Evolutionary conservation across 768 basidiomycete species (phyloP).

Genomic region (Obba rivulosa): DNA sequence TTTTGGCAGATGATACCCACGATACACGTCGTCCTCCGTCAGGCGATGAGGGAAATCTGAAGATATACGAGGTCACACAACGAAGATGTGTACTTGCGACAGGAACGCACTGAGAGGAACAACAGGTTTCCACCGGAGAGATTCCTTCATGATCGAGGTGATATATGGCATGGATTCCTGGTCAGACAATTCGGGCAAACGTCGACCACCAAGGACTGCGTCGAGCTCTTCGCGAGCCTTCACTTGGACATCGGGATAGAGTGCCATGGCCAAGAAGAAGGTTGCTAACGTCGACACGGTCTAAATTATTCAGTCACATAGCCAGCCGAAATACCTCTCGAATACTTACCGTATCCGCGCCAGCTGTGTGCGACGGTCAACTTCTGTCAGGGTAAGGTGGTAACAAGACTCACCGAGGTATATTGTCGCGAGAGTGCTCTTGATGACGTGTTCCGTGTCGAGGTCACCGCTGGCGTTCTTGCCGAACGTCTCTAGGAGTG

Average conservation of each 20-base stretch:
- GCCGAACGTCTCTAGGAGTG: no score
- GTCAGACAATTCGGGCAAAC: constrained; percentile 26
- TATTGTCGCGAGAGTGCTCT: no score
- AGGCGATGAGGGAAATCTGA: constrained; percentile 10
- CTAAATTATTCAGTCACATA: background rate
- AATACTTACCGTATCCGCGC: constrained; percentile 14
- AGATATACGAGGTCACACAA: background rate
- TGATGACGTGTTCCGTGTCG: no score
- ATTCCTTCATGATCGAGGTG: constrained; percentile 19
- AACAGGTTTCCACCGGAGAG: constrained; percentile 25
- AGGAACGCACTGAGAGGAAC: constrained; percentile 17
- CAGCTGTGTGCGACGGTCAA: background rate
- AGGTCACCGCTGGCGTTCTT: background rate
- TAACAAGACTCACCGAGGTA: background rate
- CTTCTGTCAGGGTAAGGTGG: no score
- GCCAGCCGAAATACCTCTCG: background rate
- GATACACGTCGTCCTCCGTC: constrained; percentile 18
- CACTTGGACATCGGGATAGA: constrained; percentile 26
- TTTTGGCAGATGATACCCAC: constrained; percentile 16
- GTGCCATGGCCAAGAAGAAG: constrained; percentile 30
- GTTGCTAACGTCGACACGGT: constrained; percentile 16
- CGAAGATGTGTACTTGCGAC: background rate
- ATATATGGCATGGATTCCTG: constrained; percentile 21
- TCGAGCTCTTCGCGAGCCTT: constrained; percentile 34
- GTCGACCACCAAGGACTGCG: constrained; percentile 29